A percentile compares a stretch with the other conserved stretches of the same genome.
phyloP scores from a whole-genome alignment of 768 basidiomycete species.

The Erythrobasidium yunnanense region DNA sequence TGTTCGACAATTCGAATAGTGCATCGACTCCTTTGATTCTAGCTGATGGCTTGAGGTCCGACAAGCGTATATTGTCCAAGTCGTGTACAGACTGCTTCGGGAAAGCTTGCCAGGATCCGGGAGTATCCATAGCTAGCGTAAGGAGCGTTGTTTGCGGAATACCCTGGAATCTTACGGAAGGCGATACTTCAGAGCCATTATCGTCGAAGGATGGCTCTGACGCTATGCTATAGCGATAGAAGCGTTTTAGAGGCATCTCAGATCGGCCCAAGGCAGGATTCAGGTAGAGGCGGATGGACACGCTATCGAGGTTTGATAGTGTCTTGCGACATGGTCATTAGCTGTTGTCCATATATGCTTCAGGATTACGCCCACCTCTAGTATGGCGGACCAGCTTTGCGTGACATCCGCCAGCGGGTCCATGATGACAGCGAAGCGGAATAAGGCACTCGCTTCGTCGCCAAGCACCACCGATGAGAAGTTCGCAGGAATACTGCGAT shows the following conservation, averaged over 20 bases:
- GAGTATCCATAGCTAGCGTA: conserved; percentile 85
- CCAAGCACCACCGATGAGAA: conserved; percentile 62
- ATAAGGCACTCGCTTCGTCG: conserved; percentile 53
- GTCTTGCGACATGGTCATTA: conserved; percentile 29
- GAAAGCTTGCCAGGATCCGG: conserved; percentile 81
- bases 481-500: conserved; percentile 52
- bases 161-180: conserved; percentile 55
- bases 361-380: conserved; percentile 50
- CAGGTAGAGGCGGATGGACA: conserved; percentile 60
- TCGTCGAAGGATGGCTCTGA: conserved; percentile 55
- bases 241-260: conserved; percentile 84
- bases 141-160: conserved; percentile 80
- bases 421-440: conserved; percentile 61
- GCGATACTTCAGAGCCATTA: conserved; percentile 54
- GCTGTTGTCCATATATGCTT: neutral
- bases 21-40: conserved; percentile 54
- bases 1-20: conserved; percentile 74
- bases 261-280: conserved; percentile 54
- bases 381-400: conserved; percentile 72
- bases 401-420: conserved; percentile 76
- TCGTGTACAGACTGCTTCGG: conserved; percentile 81
- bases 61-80: conserved; percentile 86
- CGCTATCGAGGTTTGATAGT: conserved; percentile 39
- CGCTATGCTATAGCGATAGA: conserved; percentile 69
- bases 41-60: conserved; percentile 53